Percentiles rank a stretch among this genome's conserved stretches.
phyloP scores from a whole-genome alignment of 371 early-diverging fungal genomes.

The Batkoa obscura region DNA sequence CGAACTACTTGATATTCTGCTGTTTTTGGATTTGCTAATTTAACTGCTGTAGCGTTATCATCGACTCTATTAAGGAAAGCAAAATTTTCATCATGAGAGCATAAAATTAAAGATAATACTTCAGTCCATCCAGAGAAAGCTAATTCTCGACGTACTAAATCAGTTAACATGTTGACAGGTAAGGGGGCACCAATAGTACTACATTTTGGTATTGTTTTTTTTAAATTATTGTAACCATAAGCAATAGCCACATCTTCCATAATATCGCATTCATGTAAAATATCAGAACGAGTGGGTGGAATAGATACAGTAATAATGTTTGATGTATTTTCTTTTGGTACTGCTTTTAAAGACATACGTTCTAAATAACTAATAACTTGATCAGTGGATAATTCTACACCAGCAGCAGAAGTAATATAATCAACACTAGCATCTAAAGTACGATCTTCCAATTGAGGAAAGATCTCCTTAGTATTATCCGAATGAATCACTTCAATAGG shows the following conservation, averaged over 20 bases:
- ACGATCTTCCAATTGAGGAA: conserved; percentile 55
- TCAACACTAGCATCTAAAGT: conserved; percentile 47
- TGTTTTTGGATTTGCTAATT: conserved; percentile 92
- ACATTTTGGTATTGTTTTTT: conserved; percentile 53
- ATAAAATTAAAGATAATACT: conserved; percentile 88
- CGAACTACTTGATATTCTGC: conserved; percentile 88
- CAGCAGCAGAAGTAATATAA: conserved; percentile 76
- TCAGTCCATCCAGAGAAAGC: conserved; percentile 94
- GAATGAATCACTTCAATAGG: conserved; percentile 80
- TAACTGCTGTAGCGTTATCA: conserved; percentile 60
- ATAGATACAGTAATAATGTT: conserved; percentile 58
- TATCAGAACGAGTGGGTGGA: conserved; percentile 88
- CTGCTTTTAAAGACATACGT: conserved; percentile 76
- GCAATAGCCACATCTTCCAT: conserved; percentile 99
- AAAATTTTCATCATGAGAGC: conserved; percentile 94
- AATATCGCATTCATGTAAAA: conserved; percentile 95
- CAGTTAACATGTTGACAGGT: conserved; percentile 87
- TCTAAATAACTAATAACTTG: conserved; percentile 58
- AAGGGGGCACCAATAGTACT: conserved; percentile 79
- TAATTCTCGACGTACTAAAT: conserved; percentile 74
- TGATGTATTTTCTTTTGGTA: conserved; percentile 26
- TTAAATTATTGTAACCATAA: conserved; percentile 96
- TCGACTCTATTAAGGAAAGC: conserved; percentile 61
- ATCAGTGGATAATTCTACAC: conserved; percentile 43
- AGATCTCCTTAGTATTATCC: conserved; percentile 44